phyloP scores from a whole-genome alignment of 805 yeast genomes.

The Schizosaccharomyces osmophilus region DNA sequence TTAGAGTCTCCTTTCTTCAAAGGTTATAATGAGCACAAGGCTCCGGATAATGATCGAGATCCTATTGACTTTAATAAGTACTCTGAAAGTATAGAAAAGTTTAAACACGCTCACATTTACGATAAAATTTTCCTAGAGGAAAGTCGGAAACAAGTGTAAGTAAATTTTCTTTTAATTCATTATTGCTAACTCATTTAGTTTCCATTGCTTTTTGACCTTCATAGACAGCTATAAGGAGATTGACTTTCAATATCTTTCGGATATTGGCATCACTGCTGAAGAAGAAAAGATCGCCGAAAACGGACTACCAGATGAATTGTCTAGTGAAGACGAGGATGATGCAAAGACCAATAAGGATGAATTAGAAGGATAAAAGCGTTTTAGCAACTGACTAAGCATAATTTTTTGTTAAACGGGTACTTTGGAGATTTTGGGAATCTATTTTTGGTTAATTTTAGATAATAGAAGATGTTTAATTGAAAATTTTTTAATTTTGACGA shows the following conservation, averaged over 20 bases:
- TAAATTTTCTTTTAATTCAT: constrained; percentile 2
- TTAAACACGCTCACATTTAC: constrained; percentile 71
- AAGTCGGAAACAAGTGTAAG: constrained; percentile 54
- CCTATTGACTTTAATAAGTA: constrained; percentile 43
- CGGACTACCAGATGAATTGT: neutral
- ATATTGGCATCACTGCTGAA: neutral
- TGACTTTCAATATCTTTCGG: neutral
- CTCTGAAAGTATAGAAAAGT: constrained; percentile 49
- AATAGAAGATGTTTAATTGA: too few relatives aligned
- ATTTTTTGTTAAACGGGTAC: too few relatives aligned
- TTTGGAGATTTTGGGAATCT: too few relatives aligned
- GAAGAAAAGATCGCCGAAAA: neutral
- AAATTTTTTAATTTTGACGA: too few relatives aligned
- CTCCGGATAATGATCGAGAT: constrained; percentile 54
- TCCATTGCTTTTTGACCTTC: constrained; percentile 17
- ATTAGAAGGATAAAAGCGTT: neutral
- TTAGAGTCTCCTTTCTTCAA: constrained; percentile 84
- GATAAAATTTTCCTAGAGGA: constrained; percentile 85
- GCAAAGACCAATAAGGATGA: neutral
- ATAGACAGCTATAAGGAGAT: neutral
- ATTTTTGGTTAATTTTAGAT: too few relatives aligned
- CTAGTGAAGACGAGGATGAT: constrained; percentile 1
- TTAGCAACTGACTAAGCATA: too few relatives aligned
- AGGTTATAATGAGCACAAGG: constrained; percentile 39
- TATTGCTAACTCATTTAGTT: neutral